Evolutionary conservation across 2,329 filamentous ascomycete species (phyloP).

Genomic region (Hymenoscyphus infarciens): DNA sequence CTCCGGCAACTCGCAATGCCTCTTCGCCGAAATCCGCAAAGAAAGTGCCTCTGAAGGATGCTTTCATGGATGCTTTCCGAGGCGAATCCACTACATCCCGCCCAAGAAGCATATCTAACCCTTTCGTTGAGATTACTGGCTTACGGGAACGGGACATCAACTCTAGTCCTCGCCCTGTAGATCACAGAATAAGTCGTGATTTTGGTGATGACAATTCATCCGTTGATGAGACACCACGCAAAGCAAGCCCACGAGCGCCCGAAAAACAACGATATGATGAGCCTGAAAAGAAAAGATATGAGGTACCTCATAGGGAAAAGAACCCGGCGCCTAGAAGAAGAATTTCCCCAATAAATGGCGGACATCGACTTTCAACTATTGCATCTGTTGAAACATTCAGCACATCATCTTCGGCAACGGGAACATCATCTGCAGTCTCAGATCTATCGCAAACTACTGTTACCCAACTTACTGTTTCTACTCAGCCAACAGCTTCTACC

Average conservation of each 20-base stretch:
- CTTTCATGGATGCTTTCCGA: slow-evolving; percentile 58
- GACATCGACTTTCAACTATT: slow-evolving; percentile 33
- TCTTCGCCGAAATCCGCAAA: slow-evolving; percentile 47
- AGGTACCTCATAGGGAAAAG: slow-evolving; percentile 18
- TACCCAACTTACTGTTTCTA: slow-evolving; percentile 37
- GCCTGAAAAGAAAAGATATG: slow-evolving; percentile 14
- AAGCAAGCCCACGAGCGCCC: slow-evolving; percentile 9
- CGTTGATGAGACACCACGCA: slow-evolving; percentile 15
- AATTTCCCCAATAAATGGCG: slow-evolving; percentile 25
- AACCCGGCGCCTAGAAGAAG: slow-evolving; percentile 19
- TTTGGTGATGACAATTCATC: slow-evolving; percentile 10
- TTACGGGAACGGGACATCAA: slow-evolving; percentile 25
- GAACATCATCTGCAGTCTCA: slow-evolving; percentile 21
- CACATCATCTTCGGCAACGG: slow-evolving; percentile 14
- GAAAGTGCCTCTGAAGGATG: slow-evolving; percentile 54
- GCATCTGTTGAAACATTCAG: slow-evolving; percentile 23
- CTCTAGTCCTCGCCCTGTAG: slow-evolving; percentile 9
- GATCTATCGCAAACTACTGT: slow-evolving; percentile 39
- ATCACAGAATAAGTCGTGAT: slow-evolving; percentile 12
- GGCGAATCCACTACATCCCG: slow-evolving; percentile 49
- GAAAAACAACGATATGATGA: background rate
- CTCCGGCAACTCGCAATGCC: slow-evolving; percentile 49
- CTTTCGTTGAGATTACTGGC: slow-evolving; percentile 25
- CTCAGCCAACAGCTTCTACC: slow-evolving; percentile 24
- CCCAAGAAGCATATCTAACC: slow-evolving; percentile 23